Evolutionary conservation across 2,329 filamentous ascomycete species (phyloP).

Genomic region (Onygenales sp.): DNA sequence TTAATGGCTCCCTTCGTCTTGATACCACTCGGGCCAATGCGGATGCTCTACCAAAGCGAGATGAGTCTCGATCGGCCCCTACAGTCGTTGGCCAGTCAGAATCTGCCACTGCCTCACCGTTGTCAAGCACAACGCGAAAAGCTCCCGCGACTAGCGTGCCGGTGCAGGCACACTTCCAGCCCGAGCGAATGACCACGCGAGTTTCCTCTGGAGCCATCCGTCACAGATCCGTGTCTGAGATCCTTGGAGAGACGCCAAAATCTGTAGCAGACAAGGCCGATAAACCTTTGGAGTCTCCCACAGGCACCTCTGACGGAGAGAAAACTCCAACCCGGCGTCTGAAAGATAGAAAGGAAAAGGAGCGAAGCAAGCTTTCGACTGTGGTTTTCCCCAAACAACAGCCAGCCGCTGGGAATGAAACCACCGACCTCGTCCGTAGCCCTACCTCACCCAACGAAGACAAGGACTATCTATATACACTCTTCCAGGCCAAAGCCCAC

Average conservation of each 20-base stretch:
- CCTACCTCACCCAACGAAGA: slow-evolving; percentile 35
- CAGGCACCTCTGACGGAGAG: slow-evolving; percentile 18
- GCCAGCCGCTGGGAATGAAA: slow-evolving; percentile 37
- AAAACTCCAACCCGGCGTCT: slow-evolving; percentile 29
- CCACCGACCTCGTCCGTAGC: slow-evolving; percentile 41
- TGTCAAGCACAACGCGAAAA: not conserved
- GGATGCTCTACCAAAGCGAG: not conserved
- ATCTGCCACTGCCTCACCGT: slow-evolving; percentile 11
- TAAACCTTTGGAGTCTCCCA: slow-evolving; percentile 21
- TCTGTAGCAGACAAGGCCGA: slow-evolving; percentile 26
- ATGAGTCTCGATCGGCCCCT: not conserved
- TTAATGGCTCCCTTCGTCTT: not conserved
- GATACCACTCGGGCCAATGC: not conserved
- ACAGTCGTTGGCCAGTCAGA: not conserved
- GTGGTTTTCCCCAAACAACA: slow-evolving; percentile 68
- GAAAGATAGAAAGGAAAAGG: slow-evolving; percentile 47
- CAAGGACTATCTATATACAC: slow-evolving; percentile 53
- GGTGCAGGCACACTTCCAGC: slow-evolving; percentile 19
- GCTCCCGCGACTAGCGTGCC: not conserved
- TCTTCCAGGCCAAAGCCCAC: slow-evolving; percentile 52
- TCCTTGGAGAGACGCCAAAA: slow-evolving; percentile 51
- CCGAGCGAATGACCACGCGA: slow-evolving; percentile 56
- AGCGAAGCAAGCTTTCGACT: slow-evolving; percentile 55
- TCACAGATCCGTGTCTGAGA: slow-evolving; percentile 65
- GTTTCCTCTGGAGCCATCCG: slow-evolving; percentile 61